Conservation (phyloP, 2,329 filamentous ascomycete species). For the Didymella exigua region DNA sequence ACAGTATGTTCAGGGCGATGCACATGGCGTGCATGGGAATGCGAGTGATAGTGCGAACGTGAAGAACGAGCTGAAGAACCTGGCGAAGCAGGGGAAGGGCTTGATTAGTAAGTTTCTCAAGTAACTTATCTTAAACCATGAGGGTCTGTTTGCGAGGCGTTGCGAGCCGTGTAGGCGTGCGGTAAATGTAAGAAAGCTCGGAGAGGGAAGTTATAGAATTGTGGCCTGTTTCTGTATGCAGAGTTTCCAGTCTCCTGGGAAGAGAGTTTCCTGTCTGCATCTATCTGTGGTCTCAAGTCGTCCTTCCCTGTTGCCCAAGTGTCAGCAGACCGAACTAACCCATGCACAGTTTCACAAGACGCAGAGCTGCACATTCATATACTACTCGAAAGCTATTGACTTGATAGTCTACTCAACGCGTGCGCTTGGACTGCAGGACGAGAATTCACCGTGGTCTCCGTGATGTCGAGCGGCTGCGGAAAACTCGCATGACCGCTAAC, state of each 20-base stretch:
- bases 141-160: too few relatives aligned
- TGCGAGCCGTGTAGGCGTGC: neutral
- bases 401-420: neutral
- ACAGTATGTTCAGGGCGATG: conserved; percentile 16
- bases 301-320: too few relatives aligned
- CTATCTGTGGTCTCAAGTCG: neutral
- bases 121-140: conserved; percentile 4
- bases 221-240: neutral
- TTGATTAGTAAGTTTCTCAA: conserved; percentile 37
- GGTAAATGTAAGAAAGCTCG: neutral
- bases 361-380: neutral
- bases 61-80: conserved; percentile 31
- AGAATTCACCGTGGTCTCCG: too few relatives aligned
- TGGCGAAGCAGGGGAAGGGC: conserved; percentile 32
- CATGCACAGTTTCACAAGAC: neutral
- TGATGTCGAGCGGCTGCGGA: too few relatives aligned
- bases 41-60: conserved; percentile 19
- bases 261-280: neutral
- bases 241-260: too few relatives aligned
- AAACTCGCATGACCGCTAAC: too few relatives aligned
- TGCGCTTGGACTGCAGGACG: neutral
- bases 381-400: conserved; percentile 1
- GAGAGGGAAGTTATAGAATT: neutral
- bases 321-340: neutral
- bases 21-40: conserved; percentile 21